Evolutionary conservation across 2,329 filamentous ascomycete genomes (phyloP).

Genomic region (Calonectria pseudoreteaudii): DNA sequence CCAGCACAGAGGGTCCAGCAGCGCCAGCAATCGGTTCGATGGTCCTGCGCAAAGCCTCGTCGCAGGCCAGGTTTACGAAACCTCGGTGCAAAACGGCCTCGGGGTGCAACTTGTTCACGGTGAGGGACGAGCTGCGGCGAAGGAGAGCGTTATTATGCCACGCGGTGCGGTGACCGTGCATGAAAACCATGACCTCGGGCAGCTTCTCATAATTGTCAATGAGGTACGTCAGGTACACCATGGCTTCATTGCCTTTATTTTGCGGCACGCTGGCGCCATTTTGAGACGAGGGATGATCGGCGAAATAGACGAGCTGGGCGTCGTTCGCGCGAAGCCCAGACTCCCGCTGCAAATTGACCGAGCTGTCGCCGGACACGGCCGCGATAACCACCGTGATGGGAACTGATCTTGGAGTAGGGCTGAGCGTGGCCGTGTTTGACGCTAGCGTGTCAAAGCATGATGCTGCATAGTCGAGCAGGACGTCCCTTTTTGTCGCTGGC

Average conservation of each 20-base stretch:
- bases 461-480: slow-evolving; percentile 8
- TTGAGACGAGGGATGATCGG: neutral
- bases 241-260: slow-evolving; percentile 19
- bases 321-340: slow-evolving; percentile 6
- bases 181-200: slow-evolving; percentile 18
- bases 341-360: neutral
- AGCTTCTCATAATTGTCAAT: slow-evolving; percentile 5
- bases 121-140: slow-evolving; percentile 6
- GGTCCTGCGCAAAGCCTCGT: neutral
- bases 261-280: neutral
- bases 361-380: slow-evolving; percentile 9
- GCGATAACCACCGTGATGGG: neutral
- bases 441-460: slow-evolving; percentile 11
- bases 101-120: slow-evolving; percentile 12
- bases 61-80: slow-evolving; percentile 10
- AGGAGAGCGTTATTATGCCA: slow-evolving; percentile 23
- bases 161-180: slow-evolving; percentile 16
- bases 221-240: slow-evolving; percentile 15
- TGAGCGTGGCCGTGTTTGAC: neutral
- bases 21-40: neutral
- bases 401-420: neutral
- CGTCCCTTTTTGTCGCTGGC: neutral
- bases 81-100: slow-evolving; percentile 6
- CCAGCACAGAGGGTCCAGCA: neutral
- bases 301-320: slow-evolving; percentile 5